Percentiles rank a stretch among this genome's conserved stretches.
These are phyloP conservation scores for Saccharomycopsis babjevae DNA, from an alignment of 805 yeast species.

Conservation along the genomic window DNA sequence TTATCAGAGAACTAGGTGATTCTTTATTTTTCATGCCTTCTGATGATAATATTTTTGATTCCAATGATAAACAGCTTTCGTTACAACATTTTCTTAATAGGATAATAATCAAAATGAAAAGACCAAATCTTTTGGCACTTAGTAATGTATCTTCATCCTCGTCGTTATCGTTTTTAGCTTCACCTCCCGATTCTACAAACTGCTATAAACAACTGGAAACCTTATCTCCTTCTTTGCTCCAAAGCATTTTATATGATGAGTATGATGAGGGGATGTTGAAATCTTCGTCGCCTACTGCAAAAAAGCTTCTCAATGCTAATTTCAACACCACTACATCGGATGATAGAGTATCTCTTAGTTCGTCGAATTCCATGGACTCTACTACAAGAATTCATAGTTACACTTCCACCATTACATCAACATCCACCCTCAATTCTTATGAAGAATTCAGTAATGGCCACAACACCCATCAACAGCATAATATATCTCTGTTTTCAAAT, in stretches of 20 bases:
- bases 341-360: neutral
- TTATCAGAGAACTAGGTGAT: slow-evolving; percentile 52
- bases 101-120: slow-evolving; percentile 72
- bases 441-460: neutral
- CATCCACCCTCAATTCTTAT: slow-evolving; percentile 22
- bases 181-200: neutral
- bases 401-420: slow-evolving; percentile 25
- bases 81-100: slow-evolving; percentile 64
- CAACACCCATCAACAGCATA: neutral
- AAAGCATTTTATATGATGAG: slow-evolving; percentile 18
- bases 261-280: neutral
- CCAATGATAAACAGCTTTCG: slow-evolving; percentile 41
- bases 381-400: slow-evolving; percentile 2
- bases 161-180: neutral
- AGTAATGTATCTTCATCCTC: neutral
- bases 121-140: slow-evolving; percentile 23
- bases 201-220: slow-evolving; percentile 16
- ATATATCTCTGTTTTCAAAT: neutral
- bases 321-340: neutral
- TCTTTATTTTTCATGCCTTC: slow-evolving; percentile 37
- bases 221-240: slow-evolving; percentile 15
- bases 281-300: neutral
- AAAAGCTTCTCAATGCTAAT: neutral
- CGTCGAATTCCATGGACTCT: neutral
- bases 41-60: slow-evolving; percentile 20